A percentile compares a stretch with the other conserved stretches of the same genome.
Evolutionary conservation across 768 basidiomycete genomes (phyloP).

Genomic region (Russula abietina): DNA sequence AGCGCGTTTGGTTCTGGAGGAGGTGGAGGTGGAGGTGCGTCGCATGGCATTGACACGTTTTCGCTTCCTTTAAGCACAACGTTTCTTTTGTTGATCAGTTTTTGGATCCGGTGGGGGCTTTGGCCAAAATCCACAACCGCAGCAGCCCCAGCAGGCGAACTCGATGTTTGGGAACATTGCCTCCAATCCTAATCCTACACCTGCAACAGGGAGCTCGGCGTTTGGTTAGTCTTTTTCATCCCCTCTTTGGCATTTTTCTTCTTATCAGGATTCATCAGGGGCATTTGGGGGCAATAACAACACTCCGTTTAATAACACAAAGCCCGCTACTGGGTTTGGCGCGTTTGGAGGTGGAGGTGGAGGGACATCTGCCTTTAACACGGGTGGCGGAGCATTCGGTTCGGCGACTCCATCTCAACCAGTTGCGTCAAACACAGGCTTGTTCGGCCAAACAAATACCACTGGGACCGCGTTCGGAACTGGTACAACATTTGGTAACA

Average conservation of each 20-base stretch:
- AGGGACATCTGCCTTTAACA: slow-evolving; percentile 47
- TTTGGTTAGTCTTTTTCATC: slow-evolving; percentile 33
- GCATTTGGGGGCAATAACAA: slow-evolving; percentile 34
- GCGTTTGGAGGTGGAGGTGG: slow-evolving; percentile 65
- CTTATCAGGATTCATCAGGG: slow-evolving; percentile 28
- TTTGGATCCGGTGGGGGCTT: slow-evolving; percentile 50
- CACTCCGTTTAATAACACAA: slow-evolving; percentile 55
- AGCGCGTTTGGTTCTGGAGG: slow-evolving; percentile 54
- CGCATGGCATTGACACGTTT: slow-evolving; percentile 25
- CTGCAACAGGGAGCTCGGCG: slow-evolving; percentile 31
- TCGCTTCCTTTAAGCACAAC: slow-evolving; percentile 2
- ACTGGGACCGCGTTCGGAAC: slow-evolving; percentile 32
- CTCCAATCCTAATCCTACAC: slow-evolving; percentile 31
- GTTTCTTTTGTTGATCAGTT: slow-evolving; percentile 24
- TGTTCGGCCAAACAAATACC: slow-evolving; percentile 55
- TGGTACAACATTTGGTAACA: slow-evolving; percentile 38
- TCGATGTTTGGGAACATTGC: slow-evolving; percentile 74
- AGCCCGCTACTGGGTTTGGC: slow-evolving; percentile 71
- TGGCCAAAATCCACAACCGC: slow-evolving; percentile 35
- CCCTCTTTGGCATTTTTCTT: slow-evolving; percentile 8
- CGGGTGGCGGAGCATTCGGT: slow-evolving; percentile 41
- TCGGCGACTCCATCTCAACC: slow-evolving; percentile 27
- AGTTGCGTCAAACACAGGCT: slow-evolving; percentile 41
- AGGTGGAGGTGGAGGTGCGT: slow-evolving; percentile 44
- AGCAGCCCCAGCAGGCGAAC: slow-evolving; percentile 57